Percentiles rank a stretch among this genome's conserved stretches.
These are phyloP conservation scores for Boletus vermiculosoides DNA, from an alignment of 768 basidiomycete genomes.

Conservation along the genomic window DNA sequence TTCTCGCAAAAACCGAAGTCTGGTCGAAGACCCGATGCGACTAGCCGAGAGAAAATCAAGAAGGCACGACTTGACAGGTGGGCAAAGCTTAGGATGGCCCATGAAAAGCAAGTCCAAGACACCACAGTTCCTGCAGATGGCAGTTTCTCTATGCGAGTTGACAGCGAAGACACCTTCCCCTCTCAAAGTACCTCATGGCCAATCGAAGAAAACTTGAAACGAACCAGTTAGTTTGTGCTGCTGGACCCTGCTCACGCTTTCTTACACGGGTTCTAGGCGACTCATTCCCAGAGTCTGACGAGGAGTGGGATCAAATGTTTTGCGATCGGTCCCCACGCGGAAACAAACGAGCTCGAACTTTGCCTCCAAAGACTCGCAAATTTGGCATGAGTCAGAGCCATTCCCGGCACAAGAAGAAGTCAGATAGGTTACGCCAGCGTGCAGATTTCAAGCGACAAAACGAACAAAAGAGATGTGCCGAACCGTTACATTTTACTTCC, in stretches of 20 bases:
- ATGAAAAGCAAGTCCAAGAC: constrained; percentile 34
- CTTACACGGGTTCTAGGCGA: constrained; percentile 12
- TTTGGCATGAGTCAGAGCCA: constrained; percentile 39
- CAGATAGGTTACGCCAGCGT: constrained; percentile 39
- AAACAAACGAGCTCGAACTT: constrained; percentile 51
- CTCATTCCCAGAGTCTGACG: constrained; percentile 30
- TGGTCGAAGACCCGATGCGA: constrained; percentile 21
- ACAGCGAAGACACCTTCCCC: constrained; percentile 18
- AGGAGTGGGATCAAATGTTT: constrained; percentile 27
- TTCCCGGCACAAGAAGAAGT: constrained; percentile 38
- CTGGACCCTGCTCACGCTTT: neutral
- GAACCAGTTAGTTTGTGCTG: constrained; percentile 43
- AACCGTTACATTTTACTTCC: constrained; percentile 33
- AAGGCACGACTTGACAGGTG: constrained; percentile 30
- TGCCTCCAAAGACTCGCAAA: constrained; percentile 44
- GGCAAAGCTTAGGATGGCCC: constrained; percentile 20
- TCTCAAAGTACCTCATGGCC: constrained; percentile 21
- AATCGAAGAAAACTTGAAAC: constrained; percentile 38
- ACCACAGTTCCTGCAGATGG: constrained; percentile 22
- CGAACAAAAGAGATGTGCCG: constrained; percentile 40
- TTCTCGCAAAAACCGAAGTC: constrained; percentile 19
- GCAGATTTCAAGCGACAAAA: constrained; percentile 38
- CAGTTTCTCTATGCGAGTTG: constrained; percentile 35
- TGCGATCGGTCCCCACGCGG: constrained; percentile 27
- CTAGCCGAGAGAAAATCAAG: constrained; percentile 32